phyloP scores from a whole-genome alignment of 2,329 filamentous ascomycete species.

The Colletotrichum truncatum region DNA sequence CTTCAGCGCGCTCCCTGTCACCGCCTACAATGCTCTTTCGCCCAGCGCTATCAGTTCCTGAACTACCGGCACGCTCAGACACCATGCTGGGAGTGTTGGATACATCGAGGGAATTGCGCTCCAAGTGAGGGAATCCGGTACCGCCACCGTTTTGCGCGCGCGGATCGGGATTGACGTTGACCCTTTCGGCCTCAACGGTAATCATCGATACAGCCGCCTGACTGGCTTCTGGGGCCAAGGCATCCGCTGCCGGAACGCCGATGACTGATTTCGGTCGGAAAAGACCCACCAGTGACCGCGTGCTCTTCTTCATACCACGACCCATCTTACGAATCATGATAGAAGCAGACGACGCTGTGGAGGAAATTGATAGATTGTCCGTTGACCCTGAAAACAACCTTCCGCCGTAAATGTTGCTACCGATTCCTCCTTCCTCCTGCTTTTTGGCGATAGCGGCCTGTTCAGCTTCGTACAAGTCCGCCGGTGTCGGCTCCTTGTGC shows the following conservation, averaged over 20 bases:
- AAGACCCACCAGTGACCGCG: constrained; percentile 88
- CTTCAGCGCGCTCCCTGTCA: constrained; percentile 89
- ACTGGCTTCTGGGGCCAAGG: constrained; percentile 71
- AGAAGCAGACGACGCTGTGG: constrained; percentile 88
- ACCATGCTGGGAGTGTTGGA: constrained; percentile 53
- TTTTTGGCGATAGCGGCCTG: constrained; percentile 90
- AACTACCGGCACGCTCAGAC: constrained; percentile 63
- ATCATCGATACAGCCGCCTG: constrained; percentile 93
- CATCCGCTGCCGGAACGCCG: constrained; percentile 78
- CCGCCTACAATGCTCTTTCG: constrained; percentile 92
- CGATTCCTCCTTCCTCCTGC: constrained; percentile 92
- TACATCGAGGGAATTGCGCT: constrained; percentile 82
- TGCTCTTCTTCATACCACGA: constrained; percentile 95
- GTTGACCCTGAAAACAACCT: constrained; percentile 90
- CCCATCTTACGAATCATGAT: constrained; percentile 99
- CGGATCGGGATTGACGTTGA: constrained; percentile 78
- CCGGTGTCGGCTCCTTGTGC: constrained; percentile 69
- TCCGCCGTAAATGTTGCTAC: constrained; percentile 91
- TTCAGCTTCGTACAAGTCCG: constrained; percentile 82
- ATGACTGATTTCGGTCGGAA: constrained; percentile 95
- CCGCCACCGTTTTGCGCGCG: constrained; percentile 74
- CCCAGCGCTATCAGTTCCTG: constrained; percentile 66
- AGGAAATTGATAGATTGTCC: constrained; percentile 92
- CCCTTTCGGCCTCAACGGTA: constrained; percentile 91
- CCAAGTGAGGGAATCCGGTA: constrained; percentile 85